Evolutionary conservation across 345 rosid species (phyloP), one percentile per base, ranked within the genome.

Genomic region (Microthlaspi erraticum): DNA sequence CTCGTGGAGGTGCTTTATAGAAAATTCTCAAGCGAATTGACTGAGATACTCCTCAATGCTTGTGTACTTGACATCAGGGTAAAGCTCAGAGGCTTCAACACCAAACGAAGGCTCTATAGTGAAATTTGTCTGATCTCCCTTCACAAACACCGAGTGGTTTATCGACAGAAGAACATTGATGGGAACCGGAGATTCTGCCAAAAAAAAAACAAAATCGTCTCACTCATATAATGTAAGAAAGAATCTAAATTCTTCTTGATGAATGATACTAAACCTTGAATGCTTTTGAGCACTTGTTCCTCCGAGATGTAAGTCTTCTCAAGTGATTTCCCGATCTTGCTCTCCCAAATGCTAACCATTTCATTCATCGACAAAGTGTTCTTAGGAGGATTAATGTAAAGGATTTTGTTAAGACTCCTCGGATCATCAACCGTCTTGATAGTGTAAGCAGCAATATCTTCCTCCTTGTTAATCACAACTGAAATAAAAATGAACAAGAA

Each of bases 41-140:
- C 67, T 70, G 6, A 92, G 95, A 66, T 61, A 78, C 36, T 92
- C 95, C 5, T 90, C 96, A 57, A 86, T 84, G 1, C 79, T 87
- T 8, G 90, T 84, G 80, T 87, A 84, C 37, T 87, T 83, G 65
- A 92, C 86, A 61, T 89, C 88, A 17, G 92, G 96, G 78, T 85
- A 89, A 34, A 89, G 85, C 87, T 85, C 82, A 37, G 96, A 87
- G 37, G 98, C 96, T 75, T 92, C 96, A 11, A 77, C 70, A 8
- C 92, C 94, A 8, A 86, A 86, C 1, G 92, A 88, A 53, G 88
- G 79, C 32, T 89, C 89, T 20, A 89, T 85, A 74, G 78, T 73
- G 5, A 89, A 86, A 77, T 82, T 82, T 64, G 94, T 85, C 2
- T 83, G 81, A 53, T 85, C 91, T 34, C 96, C 96, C 26, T 83